Percentiles rank a stretch among this genome's conserved stretches.
These are phyloP conservation scores for Saussurea involucrata DNA, from an alignment of 129 eudicot species.

Conservation along the genomic window DNA sequence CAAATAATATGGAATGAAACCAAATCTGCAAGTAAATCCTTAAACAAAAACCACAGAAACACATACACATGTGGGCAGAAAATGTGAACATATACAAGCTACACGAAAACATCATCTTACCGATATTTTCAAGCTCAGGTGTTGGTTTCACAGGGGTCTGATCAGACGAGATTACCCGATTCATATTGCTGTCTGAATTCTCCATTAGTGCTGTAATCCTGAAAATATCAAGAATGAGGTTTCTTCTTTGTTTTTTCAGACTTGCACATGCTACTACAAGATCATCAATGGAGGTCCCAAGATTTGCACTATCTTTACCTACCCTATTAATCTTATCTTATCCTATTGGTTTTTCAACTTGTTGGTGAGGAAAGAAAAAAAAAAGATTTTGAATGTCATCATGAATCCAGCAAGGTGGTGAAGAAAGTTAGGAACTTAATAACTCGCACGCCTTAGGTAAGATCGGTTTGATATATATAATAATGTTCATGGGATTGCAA, in stretches of 20 bases:
- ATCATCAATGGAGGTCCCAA: conserved; percentile 6
- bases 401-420: conserved; percentile 15
- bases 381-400: background rate
- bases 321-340: background rate
- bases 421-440: conserved; percentile 28
- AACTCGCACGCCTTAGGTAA: background rate
- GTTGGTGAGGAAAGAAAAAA: background rate
- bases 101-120: conserved; percentile 1
- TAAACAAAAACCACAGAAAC: background rate
- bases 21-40: background rate
- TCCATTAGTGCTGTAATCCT: background rate
- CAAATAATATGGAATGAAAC: background rate
- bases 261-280: background rate
- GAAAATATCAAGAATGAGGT: background rate
- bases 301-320: conserved; percentile 12
- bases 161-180: background rate
- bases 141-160: background rate
- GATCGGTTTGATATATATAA: conserved; percentile 13
- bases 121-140: conserved; percentile 16
- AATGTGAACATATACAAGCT: background rate
- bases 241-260: background rate
- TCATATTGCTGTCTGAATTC: background rate
- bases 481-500: background rate
- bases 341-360: conserved; percentile 5
- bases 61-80: background rate